Evolutionary conservation across 768 basidiomycete species (phyloP).

Genomic region (Auricularia cornea): DNA sequence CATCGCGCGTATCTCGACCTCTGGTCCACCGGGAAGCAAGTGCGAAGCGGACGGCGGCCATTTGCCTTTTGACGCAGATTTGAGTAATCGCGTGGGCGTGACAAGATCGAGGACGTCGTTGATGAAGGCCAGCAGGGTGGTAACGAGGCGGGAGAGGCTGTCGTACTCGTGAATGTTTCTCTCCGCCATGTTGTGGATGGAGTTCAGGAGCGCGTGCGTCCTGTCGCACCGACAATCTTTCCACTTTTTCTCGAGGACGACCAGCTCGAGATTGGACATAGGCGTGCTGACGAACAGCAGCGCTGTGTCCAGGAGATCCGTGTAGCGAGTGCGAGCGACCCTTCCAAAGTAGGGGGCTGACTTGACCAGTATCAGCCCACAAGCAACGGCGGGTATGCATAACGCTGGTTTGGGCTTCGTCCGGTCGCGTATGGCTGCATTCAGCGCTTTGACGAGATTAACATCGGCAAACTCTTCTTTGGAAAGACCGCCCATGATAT

Average conservation of each 20-base stretch:
- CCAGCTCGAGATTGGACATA: background rate
- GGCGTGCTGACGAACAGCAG: background rate
- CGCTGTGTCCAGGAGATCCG: background rate
- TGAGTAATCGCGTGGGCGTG: background rate
- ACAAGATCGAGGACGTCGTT: background rate
- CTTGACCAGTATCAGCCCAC: background rate
- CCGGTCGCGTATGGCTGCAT: background rate
- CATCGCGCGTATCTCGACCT: background rate
- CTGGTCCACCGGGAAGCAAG: background rate
- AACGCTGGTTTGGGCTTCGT: background rate
- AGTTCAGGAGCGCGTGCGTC: background rate
- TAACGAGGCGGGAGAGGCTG: background rate
- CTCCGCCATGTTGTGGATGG: background rate
- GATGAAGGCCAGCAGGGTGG: background rate
- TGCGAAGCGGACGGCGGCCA: background rate
- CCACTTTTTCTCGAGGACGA: background rate
- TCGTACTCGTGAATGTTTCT: background rate
- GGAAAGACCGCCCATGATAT: no score
- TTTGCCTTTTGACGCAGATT: background rate
- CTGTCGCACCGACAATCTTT: background rate
- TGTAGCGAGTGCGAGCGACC: background rate
- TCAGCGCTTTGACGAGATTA: background rate
- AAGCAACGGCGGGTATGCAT: background rate
- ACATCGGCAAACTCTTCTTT: no score
- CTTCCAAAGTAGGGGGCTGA: background rate